Evolutionary conservation across 345 rosid genomes (phyloP).

Genomic region (Acer saccharum): DNA sequence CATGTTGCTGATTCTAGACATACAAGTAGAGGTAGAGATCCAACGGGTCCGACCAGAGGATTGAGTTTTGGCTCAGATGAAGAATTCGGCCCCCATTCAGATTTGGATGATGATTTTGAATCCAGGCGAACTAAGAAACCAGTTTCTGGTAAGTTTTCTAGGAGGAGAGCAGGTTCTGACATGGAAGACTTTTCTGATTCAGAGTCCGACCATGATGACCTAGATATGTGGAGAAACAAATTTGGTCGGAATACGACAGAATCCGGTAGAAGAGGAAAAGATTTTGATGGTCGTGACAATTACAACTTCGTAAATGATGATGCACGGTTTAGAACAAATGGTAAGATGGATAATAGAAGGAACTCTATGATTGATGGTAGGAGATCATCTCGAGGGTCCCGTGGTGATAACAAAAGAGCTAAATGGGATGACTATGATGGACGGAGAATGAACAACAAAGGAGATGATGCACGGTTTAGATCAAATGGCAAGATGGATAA

Average conservation of each 20-base stretch:
- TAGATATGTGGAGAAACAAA: slow-evolving; percentile 14
- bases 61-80: slow-evolving; percentile 75
- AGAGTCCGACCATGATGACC: slow-evolving; percentile 39
- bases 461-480: slow-evolving; percentile 28
- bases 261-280: slow-evolving; percentile 34
- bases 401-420: slow-evolving; percentile 33
- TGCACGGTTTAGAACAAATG: slow-evolving; percentile 20
- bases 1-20: slow-evolving; percentile 55
- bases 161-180: slow-evolving; percentile 37
- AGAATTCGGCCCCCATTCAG: slow-evolving; percentile 59
- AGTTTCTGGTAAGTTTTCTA: slow-evolving; percentile 32
- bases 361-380: slow-evolving; percentile 25
- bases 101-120: slow-evolving; percentile 45
- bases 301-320: slow-evolving; percentile 27
- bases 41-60: slow-evolving; percentile 25
- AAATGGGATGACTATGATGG: slow-evolving; percentile 18
- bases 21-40: slow-evolving; percentile 26
- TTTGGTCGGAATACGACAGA: slow-evolving; percentile 30
- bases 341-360: slow-evolving; percentile 41
- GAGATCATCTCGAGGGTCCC: slow-evolving; percentile 30
- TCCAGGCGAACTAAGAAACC: slow-evolving; percentile 32
- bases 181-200: slow-evolving; percentile 42
- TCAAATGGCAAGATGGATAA: slow-evolving; percentile 36
- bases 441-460: slow-evolving; percentile 14
- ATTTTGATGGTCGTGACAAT: slow-evolving; percentile 26